Base-by-base conservation (phyloP, 2,329 filamentous ascomycete species). In the Microdochium nivale region DNA sequence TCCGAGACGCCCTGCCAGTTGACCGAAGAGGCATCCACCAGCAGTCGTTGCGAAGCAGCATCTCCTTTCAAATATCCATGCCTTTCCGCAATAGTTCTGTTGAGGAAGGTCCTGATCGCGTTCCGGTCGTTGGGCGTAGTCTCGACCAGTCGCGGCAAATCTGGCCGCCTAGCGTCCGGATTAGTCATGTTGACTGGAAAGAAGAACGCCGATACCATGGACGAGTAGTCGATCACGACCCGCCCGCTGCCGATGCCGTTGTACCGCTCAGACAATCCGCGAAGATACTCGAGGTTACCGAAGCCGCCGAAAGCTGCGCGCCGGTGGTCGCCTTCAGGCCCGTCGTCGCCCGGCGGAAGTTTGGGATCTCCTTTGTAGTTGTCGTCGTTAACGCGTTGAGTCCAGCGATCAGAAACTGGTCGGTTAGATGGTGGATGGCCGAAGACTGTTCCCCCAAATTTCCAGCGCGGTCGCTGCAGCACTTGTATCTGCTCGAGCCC, bases 1-100 rank as follows among this genome's bases (percentile, higher is more conserved):
- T 83, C 80, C 1, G 71, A 67, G 2, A 79, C 64, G 0, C 63
- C 68, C 59, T 82, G 80, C 80, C 80, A 83, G 56, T 81, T 60
- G 47, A 67, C 51, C 60, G 54, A 47, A 8, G 46, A 7, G 24
- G 40, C 13, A 11, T 40, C 10, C 14, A 19, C 10, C 14, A n/a
- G 10, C 11, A 40, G n/a, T 40, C 35, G 7, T 21, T 24, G 40
- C 13, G 40, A 24, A 11, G 27, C 27, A 11, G 27, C 27, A 30
- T 30, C 27, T 30, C 11, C 1, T 23, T 13, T 21, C 54, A 19
- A 51, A 23, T 30, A 2, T 37, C 61, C 60, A 8, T 60, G 54
- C 48, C 69, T 44, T 1, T 51, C 40, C 4, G 23, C 16, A 24
- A 54, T 49, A 3, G 52, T 50, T 10, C n/a, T 33, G 13, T 21